Evolutionary conservation across 805 yeast species (phyloP).

Genomic region (Wickerhamomyces silvicola): DNA sequence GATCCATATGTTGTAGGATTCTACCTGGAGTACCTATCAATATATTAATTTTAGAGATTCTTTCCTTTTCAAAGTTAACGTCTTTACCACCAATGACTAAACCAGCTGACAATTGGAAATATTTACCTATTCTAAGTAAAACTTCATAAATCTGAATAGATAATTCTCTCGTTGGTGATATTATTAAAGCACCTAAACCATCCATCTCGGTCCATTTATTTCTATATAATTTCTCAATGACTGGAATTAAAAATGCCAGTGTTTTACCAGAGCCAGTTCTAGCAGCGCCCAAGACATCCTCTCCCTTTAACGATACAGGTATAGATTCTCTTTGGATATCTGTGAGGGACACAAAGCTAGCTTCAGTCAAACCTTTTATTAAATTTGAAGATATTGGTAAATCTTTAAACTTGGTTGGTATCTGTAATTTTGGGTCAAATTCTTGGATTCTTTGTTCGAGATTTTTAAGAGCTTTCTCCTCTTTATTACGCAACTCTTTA

Average conservation of each 20-base stretch:
- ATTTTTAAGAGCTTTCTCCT: conserved; percentile 28
- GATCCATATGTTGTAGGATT: conserved; percentile 64
- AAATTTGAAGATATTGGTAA: conserved; percentile 69
- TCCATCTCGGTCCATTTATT: conserved; percentile 29
- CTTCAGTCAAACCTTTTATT: conserved; percentile 62
- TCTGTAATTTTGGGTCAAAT: conserved; percentile 37
- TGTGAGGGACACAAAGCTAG: conserved; percentile 77
- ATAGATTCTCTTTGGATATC: conserved; percentile 82
- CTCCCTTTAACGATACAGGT: conserved; percentile 66
- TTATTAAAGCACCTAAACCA: conserved; percentile 58
- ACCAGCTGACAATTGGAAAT: conserved; percentile 54
- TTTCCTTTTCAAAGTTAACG: conserved; percentile 67
- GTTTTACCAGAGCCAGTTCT: conserved; percentile 98
- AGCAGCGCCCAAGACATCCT: conserved; percentile 94
- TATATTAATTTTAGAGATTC: conserved; percentile 65
- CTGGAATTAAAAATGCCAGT: conserved; percentile 78
- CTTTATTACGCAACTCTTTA: conserved; percentile 31
- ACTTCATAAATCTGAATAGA: conserved; percentile 73
- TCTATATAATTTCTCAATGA: conserved; percentile 59
- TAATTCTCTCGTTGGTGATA: conserved; percentile 64
- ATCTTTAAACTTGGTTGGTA: conserved; percentile 55
- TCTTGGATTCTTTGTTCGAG: conserved; percentile 49
- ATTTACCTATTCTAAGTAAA: conserved; percentile 50
- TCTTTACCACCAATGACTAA: conserved; percentile 59
- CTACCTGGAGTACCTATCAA: conserved; percentile 93